Base-by-base conservation (phyloP, 768 basidiomycete species). In the Leccinum subtestaceum region DNA sequence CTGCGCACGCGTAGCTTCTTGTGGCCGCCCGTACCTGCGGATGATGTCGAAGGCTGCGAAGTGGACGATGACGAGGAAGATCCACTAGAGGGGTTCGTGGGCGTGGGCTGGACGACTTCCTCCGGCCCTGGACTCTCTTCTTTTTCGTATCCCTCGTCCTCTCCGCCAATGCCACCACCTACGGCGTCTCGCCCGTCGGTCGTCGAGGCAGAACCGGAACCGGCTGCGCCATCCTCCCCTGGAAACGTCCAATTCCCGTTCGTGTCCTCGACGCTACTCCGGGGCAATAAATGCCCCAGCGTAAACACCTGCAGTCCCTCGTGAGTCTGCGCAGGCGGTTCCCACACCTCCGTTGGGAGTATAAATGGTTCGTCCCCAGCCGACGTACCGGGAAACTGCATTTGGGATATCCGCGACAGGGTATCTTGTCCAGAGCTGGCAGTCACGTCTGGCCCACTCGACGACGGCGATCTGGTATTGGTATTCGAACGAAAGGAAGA, bases 301-400 rank as follows among this genome's bases (percentile, higher is more conserved):
- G 91, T 92, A 68, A 89, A 89, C 55, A 91, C 88, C 70, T 90
- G 88, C 55, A 92, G 71, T 4, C 88, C 89, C 65, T 88, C 83
- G 59, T 89, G 87, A 19, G 60, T 64, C 32, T 74, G 70, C 49
- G 61, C 55, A 32, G 69, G 73, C 0, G 65, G 62, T 4, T 73
- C 72, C 67, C 67, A 70, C 29, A 64, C 38, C 0, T 67, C 63
- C 2, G 67, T 62, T 1, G 71, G 70, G 31, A 71, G 65, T 32
- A 70, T 56, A 50, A 75, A 68, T 48, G 72, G 66, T 36, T 68
- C 64, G 19, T 69, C 67, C 19, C 70, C 66, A 4, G 56, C 56
- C n/a, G 70, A 67, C n/a, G 72, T 57, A 38, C 59, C 67, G 43
- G 63, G 62, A 48, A 62, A 70, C 63, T 85, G 84, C 65, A 71